Evolutionary conservation across 371 early-diverging fungal species (phyloP), one percentile per base, ranked within the genome.

Genomic region (Blakeslea trispora): DNA sequence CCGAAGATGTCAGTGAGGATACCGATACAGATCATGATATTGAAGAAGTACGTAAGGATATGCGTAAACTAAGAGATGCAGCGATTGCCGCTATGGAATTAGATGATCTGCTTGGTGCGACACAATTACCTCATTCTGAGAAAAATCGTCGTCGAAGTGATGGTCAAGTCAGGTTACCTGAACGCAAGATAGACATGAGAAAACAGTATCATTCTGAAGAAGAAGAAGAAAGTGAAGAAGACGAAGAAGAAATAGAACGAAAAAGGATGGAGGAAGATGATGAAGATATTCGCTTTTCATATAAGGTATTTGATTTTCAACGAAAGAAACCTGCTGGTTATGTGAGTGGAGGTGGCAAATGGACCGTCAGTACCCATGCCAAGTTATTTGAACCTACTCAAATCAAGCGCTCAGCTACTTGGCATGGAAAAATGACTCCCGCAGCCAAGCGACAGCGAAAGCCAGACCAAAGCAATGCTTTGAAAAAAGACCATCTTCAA

Each of bases 371-470:
- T 14, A 37, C 37, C 37, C 3, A 37, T 37, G 11, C 9, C 14
- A 37, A 37, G 2, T 2, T 14, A 37, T 37, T 37, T 37, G 11
- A 10, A 37, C 14, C 50, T 8, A 37, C 37, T 14, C 34, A 37
- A 37, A 50, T 50, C 32, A 50, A 50, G 19, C 35, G 37, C 5
- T 50, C 50, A 15, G 22, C 19, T 35, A 39, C 50, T 10, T 21
- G 50, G 32, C n/a, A 34, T 21, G 50, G 37, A 18, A 55, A 46
- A 11, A 37, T 35, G 39, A 37, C 37, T 3, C 37, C 37, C 3
- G 14, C 37, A 14, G 9, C 37, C 11, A 37, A 55, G 19, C 31
- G 39, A 48, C 39, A 28, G n/a, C 42, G 45, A 53, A 48, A 52
- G 17, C 9, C 43, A 7, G 54, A 54, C 28, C 28, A 28, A 28